Evolutionary conservation across 495 filamentous ascomycete genomes (phyloP).

Genomic region (Parathielavia hyrcaniae): DNA sequence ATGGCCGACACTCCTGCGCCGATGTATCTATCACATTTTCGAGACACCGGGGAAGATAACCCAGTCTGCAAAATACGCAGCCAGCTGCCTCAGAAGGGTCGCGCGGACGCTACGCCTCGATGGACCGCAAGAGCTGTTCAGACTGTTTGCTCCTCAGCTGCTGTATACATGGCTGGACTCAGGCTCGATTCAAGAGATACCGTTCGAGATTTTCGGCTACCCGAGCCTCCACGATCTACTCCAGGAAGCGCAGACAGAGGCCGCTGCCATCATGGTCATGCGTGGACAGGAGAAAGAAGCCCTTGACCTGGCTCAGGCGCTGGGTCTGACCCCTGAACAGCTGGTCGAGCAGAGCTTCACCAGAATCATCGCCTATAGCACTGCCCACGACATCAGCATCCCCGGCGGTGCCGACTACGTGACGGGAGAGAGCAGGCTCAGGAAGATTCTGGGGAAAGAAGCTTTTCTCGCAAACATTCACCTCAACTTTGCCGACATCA

Average conservation of each 20-base stretch:
- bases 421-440: conserved; percentile 61
- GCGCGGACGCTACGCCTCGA: conserved; percentile 57
- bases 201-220: conserved; percentile 79
- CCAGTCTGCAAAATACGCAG: conserved; percentile 59
- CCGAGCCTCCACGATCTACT: conserved; percentile 61
- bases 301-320: conserved; percentile 48
- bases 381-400: conserved; percentile 68
- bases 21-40: conserved; percentile 85
- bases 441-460: conserved; percentile 62
- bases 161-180: conserved; percentile 82
- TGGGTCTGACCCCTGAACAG: conserved; percentile 50
- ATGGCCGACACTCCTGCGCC: conserved; percentile 76
- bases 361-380: conserved; percentile 75
- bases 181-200: conserved; percentile 59
- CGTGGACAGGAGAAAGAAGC: conserved; percentile 61
- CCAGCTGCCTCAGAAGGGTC: conserved; percentile 59
- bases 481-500: conserved; percentile 65
- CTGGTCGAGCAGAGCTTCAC: conserved; percentile 65
- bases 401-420: conserved; percentile 51
- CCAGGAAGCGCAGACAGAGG: conserved; percentile 66
- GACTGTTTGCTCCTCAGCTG: conserved; percentile 86
- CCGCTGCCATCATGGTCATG: conserved; percentile 79
- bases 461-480: conserved; percentile 55
- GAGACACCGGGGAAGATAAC: conserved; percentile 71
- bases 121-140: conserved; percentile 64